Percentiles rank a stretch among this genome's conserved stretches.
Conservation (phyloP, 768 basidiomycete genomes). For the Tephrocybe sp. region DNA sequence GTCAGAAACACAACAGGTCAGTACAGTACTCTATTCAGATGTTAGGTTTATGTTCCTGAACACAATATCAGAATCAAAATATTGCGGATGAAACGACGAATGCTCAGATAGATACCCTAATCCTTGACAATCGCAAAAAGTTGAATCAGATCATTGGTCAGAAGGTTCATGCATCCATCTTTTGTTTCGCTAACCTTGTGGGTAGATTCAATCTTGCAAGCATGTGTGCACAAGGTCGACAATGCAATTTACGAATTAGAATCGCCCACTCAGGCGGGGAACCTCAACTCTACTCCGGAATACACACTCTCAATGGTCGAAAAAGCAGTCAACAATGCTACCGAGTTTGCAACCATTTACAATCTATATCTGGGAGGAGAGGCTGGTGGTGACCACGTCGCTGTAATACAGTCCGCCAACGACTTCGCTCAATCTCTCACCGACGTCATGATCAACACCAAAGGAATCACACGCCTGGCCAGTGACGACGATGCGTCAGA, state of each 20-base stretch:
- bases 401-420: slow-evolving; percentile 97
- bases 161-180: slow-evolving; percentile 4
- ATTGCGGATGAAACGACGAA: slow-evolving; percentile 87
- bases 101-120: slow-evolving; percentile 95
- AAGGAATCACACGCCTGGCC: slow-evolving; percentile 92
- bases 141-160: slow-evolving; percentile 93
- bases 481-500: slow-evolving; percentile 91
- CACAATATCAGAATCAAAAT: slow-evolving; percentile 62
- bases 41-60: background rate
- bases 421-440: slow-evolving; percentile 91
- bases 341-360: slow-evolving; percentile 93
- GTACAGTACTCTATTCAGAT: slow-evolving; percentile 12
- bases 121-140: slow-evolving; percentile 96
- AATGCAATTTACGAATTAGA: slow-evolving; percentile 97
- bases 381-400: slow-evolving; percentile 89
- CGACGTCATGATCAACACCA: slow-evolving; percentile 90
- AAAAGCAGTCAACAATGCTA: slow-evolving; percentile 91
- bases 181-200: slow-evolving; percentile 14
- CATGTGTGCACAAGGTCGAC: slow-evolving; percentile 95
- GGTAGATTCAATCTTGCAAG: slow-evolving; percentile 92
- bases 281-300: slow-evolving; percentile 96
- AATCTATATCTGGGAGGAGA: slow-evolving; percentile 87
- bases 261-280: slow-evolving; percentile 91
- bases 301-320: slow-evolving; percentile 99
- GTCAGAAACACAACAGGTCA: slow-evolving; percentile 81